Conservation (phyloP, 2,329 filamentous ascomycete species). For the Thielaviopsis cerberus region DNA sequence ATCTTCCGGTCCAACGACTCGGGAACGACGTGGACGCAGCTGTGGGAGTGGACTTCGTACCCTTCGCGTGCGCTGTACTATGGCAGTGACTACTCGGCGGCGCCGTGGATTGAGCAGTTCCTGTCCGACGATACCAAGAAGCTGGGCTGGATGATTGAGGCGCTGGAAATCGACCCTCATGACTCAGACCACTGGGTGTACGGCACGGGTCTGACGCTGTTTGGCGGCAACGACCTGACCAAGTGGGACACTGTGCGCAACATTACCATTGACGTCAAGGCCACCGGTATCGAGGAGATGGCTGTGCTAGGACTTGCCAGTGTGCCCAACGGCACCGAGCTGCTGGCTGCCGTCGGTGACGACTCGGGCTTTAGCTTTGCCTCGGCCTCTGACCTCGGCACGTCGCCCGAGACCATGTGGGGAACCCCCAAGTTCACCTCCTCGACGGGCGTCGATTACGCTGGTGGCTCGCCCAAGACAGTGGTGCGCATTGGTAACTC, state of each 20-base stretch:
- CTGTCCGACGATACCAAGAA: constrained; percentile 28
- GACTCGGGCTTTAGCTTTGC: constrained; percentile 33
- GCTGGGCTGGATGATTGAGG: constrained; percentile 44
- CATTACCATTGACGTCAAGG: constrained; percentile 30
- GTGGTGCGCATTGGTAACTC: constrained; percentile 32
- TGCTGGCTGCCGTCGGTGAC: constrained; percentile 33
- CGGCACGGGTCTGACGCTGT: constrained; percentile 38
- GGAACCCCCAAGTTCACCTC: constrained; percentile 28
- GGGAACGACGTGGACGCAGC: constrained; percentile 32
- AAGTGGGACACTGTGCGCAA: constrained; percentile 33
- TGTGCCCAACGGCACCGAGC: constrained; percentile 29
- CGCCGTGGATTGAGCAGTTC: constrained; percentile 35
- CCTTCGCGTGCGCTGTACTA: constrained; percentile 29
- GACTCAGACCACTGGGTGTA: constrained; percentile 44
- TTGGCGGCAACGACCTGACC: constrained; percentile 34
- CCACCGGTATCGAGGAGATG: constrained; percentile 36
- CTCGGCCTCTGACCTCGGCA: constrained; percentile 21
- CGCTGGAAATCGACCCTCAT: constrained; percentile 36
- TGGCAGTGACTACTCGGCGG: constrained; percentile 26
- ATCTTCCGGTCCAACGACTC: constrained; percentile 37
- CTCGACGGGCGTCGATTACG: constrained; percentile 29
- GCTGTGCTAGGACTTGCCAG: constrained; percentile 30
- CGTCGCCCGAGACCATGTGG: constrained; percentile 27
- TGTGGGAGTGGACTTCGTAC: constrained; percentile 33
- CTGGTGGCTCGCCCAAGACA: constrained; percentile 26